These are phyloP conservation scores for Phytophthora sp. DNA, from an alignment of 352 stramenopile genomes.

Conservation along the genomic window DNA sequence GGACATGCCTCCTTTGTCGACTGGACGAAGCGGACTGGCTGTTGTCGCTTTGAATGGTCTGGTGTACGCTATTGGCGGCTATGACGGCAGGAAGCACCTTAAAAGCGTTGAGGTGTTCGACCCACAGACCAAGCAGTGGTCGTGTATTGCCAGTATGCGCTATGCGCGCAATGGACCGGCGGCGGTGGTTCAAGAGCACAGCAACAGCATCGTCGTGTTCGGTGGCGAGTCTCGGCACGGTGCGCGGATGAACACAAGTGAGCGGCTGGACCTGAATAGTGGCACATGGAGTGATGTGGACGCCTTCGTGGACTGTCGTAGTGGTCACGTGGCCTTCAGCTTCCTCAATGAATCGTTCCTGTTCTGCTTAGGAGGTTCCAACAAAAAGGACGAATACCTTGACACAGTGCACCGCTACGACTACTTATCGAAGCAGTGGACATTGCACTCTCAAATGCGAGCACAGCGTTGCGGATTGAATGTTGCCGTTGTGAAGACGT, in stretches of 20 bases:
- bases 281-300: constrained; percentile 58
- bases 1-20: constrained; percentile 49
- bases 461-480: constrained; percentile 69
- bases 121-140: constrained; percentile 53
- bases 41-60: constrained; percentile 50
- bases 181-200: constrained; percentile 48
- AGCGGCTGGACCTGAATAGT: constrained; percentile 50
- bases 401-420: constrained; percentile 74
- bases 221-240: constrained; percentile 73
- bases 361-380: constrained; percentile 76
- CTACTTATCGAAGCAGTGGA: constrained; percentile 66
- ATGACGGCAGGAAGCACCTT: constrained; percentile 69
- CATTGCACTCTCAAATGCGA: constrained; percentile 61
- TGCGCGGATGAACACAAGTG: constrained; percentile 67
- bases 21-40: constrained; percentile 63
- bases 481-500: constrained; percentile 56
- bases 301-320: constrained; percentile 65
- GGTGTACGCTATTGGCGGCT: constrained; percentile 74
- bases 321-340: constrained; percentile 64
- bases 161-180: constrained; percentile 68
- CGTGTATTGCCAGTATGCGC: constrained; percentile 49
- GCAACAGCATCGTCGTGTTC: constrained; percentile 66
- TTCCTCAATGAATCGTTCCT: constrained; percentile 72
- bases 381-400: constrained; percentile 80
- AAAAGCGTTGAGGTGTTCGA: constrained; percentile 75